phyloP scores from a whole-genome alignment of 768 basidiomycete genomes.

The Chiua virens region DNA sequence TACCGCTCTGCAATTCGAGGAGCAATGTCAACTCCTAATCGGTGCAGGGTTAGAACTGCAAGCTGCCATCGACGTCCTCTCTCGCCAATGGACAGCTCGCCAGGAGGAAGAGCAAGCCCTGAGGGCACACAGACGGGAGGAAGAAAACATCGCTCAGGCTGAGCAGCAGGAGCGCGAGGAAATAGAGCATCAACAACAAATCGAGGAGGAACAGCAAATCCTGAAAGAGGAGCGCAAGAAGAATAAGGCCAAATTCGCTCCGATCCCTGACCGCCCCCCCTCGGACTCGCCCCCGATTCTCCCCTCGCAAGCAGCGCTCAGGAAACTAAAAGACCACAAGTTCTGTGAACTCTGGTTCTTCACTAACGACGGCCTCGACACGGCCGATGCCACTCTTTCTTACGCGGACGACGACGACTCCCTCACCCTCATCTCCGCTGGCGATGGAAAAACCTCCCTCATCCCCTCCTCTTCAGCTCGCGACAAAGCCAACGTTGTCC shows the following conservation, averaged over 20 bases:
- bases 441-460: neutral
- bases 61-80: too few species aligned
- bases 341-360: constrained; percentile 11
- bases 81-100: too few species aligned
- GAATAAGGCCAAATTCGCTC: constrained; percentile 3
- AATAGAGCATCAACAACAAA: too few species aligned
- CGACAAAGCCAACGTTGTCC: constrained; percentile 3
- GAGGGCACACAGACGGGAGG: too few species aligned
- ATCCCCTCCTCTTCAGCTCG: neutral
- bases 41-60: too few species aligned
- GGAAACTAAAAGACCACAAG: neutral
- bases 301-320: neutral
- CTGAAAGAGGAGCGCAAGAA: constrained; percentile 1
- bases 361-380: constrained; percentile 13
- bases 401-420: neutral
- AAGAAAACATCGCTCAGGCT: too few species aligned
- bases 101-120: too few species aligned
- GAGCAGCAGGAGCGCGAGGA: too few species aligned
- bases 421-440: neutral
- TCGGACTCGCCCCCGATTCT: neutral
- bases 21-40: too few species aligned
- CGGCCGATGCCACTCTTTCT: neutral
- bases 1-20: too few species aligned
- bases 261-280: neutral
- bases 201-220: neutral